These are phyloP conservation scores for Recurvomyces mirabilis DNA, from an alignment of 495 filamentous ascomycete species.

Conservation along the genomic window DNA sequence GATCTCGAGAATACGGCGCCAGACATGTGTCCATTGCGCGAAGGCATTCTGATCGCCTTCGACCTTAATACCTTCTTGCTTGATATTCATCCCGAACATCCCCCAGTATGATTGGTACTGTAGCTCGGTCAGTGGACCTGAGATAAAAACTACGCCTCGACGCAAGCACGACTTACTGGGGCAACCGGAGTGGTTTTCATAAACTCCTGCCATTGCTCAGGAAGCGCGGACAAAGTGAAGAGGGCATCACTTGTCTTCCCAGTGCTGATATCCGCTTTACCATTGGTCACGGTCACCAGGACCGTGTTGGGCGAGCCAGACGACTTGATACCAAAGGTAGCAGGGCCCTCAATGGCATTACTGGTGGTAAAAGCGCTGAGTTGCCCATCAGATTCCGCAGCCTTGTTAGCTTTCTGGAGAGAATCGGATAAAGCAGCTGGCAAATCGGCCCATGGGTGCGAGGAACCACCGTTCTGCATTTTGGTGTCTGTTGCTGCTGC, in stretches of 20 bases:
- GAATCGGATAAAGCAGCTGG: slow-evolving; percentile 9
- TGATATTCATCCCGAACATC: slow-evolving; percentile 33
- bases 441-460: slow-evolving; percentile 20
- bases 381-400: slow-evolving; percentile 21
- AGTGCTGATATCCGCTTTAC: slow-evolving; percentile 18
- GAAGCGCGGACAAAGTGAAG: slow-evolving; percentile 29
- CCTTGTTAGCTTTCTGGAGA: slow-evolving; percentile 16
- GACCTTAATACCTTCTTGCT: slow-evolving; percentile 29
- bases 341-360: slow-evolving; percentile 23
- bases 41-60: slow-evolving; percentile 28
- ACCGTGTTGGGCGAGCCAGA: slow-evolving; percentile 26
- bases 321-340: slow-evolving; percentile 32
- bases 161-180: slow-evolving; percentile 6
- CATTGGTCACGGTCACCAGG: slow-evolving; percentile 27
- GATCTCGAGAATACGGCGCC: slow-evolving; percentile 32
- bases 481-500: neutral
- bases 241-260: slow-evolving; percentile 20
- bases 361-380: slow-evolving; percentile 31
- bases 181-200: slow-evolving; percentile 30
- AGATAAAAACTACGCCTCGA: neutral
- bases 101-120: slow-evolving; percentile 5
- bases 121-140: neutral
- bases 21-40: slow-evolving; percentile 32
- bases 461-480: slow-evolving; percentile 1
- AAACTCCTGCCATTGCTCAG: slow-evolving; percentile 34